These are phyloP conservation scores for Penicillium sp. DNA, from an alignment of 2,329 filamentous ascomycete genomes.

Conservation along the genomic window DNA sequence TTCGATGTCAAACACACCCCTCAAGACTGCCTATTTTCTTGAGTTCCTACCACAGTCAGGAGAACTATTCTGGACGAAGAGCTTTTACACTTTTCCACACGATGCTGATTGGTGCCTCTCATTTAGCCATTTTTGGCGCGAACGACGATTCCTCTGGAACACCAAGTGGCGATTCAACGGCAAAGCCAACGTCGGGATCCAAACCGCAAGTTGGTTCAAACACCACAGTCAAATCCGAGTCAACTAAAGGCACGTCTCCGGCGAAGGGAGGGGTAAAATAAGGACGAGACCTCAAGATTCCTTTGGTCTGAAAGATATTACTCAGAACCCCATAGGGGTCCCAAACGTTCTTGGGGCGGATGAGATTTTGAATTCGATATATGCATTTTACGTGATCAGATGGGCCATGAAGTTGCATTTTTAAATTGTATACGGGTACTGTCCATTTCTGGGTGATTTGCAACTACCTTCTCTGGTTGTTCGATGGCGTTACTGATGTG, in stretches of 20 bases:
- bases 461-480: not conserved
- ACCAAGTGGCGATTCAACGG: not conserved
- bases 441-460: not conserved
- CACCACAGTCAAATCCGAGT: not conserved
- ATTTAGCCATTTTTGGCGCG: slow-evolving; percentile 1
- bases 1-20: not conserved
- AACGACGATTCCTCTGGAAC: not conserved
- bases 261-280: not conserved
- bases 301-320: not conserved
- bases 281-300: not conserved
- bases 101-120: slow-evolving; percentile 7
- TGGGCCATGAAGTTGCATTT: not conserved
- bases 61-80: not conserved
- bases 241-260: not conserved
- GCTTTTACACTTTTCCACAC: not conserved
- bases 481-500: not conserved
- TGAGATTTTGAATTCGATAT: not conserved
- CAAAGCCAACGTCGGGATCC: not conserved
- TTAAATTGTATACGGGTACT: not conserved
- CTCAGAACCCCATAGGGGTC: too few relatives aligned
- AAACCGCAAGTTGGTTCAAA: not conserved
- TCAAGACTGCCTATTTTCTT: not conserved
- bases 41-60: not conserved
- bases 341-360: not conserved
- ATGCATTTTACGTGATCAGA: not conserved